Base-by-base conservation (phyloP, 177 flowering plant genomes). In the Vitis hybrid region DNA sequence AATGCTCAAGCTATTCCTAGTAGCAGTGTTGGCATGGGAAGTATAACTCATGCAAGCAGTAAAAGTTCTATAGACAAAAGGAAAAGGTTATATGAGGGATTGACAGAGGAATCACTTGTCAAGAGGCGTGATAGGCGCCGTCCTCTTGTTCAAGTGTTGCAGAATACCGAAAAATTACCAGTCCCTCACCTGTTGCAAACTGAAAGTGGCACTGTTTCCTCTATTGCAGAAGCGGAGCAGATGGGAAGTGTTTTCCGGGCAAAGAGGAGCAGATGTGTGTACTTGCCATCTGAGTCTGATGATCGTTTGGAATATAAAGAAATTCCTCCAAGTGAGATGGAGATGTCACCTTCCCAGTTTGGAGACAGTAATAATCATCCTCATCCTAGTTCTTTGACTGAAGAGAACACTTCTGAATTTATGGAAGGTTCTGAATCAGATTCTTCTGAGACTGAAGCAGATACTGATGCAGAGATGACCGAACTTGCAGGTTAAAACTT, bases 371-470 rank as follows among this genome's bases (percentile, higher is more conserved):
- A 67, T 62, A 12, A 52, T 66, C 68, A 11, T 72, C 54, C 76
- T 40, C 75, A 64, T 70, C 77, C 75, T 72, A 79, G 70, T 75
- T 72, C 83, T 35, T 70, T 72, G 58, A 67, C 66, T 48, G 92
- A 85, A 78, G 90, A 83, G 49, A 74, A 70, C 68, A 73, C 76
- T 70, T 82, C 82, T 67, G 88, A 81, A 55, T 80, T 81, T 67
- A 78, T 79, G 46, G 87, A 88, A 66, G 88, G 81, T 61, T 78
- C 72, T 66, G 89, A 83, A 72, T 86, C 97, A 56, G 97, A 86
- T 79, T 84, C 87, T 64, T 89, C 91, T 51, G 87, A 78, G 74
- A 80, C 84, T 64, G 86, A 89, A 56, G 77, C 79, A 13, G 91
- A 87, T 70, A 76, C 80, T 52, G 88, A 87, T 73, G 84, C 83